Percentiles rank a stretch among this genome's conserved stretches.
Evolutionary conservation across 768 basidiomycete species (phyloP).

Genomic region (Leccinellum rugosiceps): DNA sequence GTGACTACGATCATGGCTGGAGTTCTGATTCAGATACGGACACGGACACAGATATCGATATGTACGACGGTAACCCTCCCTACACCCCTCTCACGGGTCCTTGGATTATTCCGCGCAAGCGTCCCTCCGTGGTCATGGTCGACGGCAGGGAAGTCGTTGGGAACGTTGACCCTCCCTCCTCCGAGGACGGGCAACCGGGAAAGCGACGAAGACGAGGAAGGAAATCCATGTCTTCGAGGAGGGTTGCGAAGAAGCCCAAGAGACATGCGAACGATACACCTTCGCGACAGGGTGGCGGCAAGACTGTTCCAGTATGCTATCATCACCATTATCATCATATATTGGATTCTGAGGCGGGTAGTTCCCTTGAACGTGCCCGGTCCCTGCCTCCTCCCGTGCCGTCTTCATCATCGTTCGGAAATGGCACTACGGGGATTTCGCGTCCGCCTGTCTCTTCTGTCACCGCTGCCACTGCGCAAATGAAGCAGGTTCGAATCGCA

Average conservation of each 20-base stretch:
- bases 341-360: not conserved
- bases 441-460: conserved; percentile 3
- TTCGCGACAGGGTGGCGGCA: conserved; percentile 1
- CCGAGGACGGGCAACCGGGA: conserved; percentile 4
- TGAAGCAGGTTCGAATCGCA: conserved; percentile 12
- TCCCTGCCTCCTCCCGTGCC: not conserved
- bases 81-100: conserved; percentile 10
- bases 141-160: not conserved
- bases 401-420: not conserved
- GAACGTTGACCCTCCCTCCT: not conserved
- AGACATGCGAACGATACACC: conserved; percentile 10
- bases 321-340: not conserved
- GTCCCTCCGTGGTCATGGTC: conserved; percentile 17
- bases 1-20: conserved; percentile 8
- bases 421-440: not conserved
- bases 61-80: conserved; percentile 4
- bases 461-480: conserved; percentile 7
- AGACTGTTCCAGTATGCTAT: not conserved
- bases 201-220: conserved; percentile 18
- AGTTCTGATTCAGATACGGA: conserved; percentile 10
- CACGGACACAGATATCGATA: conserved; percentile 17
- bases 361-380: not conserved
- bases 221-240: not conserved
- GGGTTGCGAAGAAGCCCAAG: conserved; percentile 14
- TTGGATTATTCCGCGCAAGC: conserved; percentile 22